phyloP scores from a whole-genome alignment of 176 grass and related monocot genomes.

The Triticum timopheevii region DNA sequence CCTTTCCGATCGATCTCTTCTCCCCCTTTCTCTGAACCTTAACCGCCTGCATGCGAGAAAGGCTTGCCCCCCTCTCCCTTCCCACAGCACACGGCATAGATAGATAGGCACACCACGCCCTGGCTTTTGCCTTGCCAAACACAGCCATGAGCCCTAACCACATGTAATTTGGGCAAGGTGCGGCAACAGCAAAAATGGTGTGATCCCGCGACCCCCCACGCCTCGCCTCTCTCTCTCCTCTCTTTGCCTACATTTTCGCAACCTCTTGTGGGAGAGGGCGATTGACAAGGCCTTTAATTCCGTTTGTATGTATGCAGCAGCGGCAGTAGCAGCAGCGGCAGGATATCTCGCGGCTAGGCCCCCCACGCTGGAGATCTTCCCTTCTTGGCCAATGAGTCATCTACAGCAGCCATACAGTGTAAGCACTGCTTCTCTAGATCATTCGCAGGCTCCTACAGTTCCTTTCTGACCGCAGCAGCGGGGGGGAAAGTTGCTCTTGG shows the following conservation, averaged over 20 bases:
- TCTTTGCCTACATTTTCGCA: conserved; percentile 29
- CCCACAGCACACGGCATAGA: neutral
- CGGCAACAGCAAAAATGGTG: conserved; percentile 54
- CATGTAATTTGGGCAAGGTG: conserved; percentile 33
- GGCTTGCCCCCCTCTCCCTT: conserved; percentile 20
- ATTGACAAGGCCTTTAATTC: conserved; percentile 55
- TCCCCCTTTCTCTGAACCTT: conserved; percentile 43
- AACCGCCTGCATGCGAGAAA: conserved; percentile 39
- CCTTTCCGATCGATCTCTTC: conserved; percentile 20
- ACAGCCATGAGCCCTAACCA: conserved; percentile 37
- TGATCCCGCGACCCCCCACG: conserved; percentile 40
- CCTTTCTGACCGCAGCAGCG: conserved; percentile 34
- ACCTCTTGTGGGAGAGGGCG: neutral
- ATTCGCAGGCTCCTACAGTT: conserved; percentile 37
- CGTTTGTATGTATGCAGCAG: conserved; percentile 52
- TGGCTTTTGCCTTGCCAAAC: conserved; percentile 43
- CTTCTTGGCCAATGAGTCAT: conserved; percentile 81
- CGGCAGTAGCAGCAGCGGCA: conserved; percentile 35
- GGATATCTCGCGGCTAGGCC: conserved; percentile 57
- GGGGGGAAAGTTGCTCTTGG: conserved; percentile 42
- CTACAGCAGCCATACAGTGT: conserved; percentile 65
- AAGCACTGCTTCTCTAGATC: conserved; percentile 48
- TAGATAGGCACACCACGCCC: conserved; percentile 43
- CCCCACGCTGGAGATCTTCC: conserved; percentile 82
- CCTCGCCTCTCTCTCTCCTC: conserved; percentile 4